These are phyloP conservation scores for Neurospora crassa DNA, from an alignment of 2,329 filamentous ascomycete species.

Conservation along the genomic window DNA sequence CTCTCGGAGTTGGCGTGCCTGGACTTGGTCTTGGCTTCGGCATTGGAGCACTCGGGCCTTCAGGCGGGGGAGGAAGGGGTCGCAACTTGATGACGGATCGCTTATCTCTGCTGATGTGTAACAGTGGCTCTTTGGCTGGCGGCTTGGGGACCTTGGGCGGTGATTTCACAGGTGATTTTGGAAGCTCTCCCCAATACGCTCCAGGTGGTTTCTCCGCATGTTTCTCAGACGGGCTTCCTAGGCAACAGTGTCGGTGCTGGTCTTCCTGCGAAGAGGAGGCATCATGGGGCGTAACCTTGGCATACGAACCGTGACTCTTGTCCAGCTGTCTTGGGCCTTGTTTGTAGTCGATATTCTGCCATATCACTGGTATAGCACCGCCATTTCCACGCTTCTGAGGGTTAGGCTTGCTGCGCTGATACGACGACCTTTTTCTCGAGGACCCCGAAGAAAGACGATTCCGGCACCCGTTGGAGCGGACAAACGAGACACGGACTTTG, in stretches of 20 bases:
- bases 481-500: conserved; percentile 26
- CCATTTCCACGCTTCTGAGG: background rate
- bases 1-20: background rate
- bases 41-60: background rate
- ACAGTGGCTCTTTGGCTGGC: background rate
- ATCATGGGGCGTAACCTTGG: background rate
- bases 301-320: background rate
- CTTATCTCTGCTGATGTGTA: background rate
- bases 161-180: conserved; percentile 2
- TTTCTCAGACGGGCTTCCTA: conserved; percentile 7
- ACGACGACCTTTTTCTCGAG: conserved; percentile 3
- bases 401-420: conserved; percentile 1
- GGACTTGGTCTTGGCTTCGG: background rate
- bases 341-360: conserved; percentile 1
- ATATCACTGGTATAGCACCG: background rate
- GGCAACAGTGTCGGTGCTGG: conserved; percentile 6
- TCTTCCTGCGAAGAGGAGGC: conserved; percentile 1
- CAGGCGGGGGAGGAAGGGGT: background rate
- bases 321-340: background rate
- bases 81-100: conserved; percentile 5
- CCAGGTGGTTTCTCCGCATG: background rate
- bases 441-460: conserved; percentile 6
- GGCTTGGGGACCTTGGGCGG: background rate
- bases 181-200: conserved; percentile 8
- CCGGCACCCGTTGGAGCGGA: conserved; percentile 12